Evolutionary conservation across 345 rosid species (phyloP).

Genomic region (Corchorus olitorius): DNA sequence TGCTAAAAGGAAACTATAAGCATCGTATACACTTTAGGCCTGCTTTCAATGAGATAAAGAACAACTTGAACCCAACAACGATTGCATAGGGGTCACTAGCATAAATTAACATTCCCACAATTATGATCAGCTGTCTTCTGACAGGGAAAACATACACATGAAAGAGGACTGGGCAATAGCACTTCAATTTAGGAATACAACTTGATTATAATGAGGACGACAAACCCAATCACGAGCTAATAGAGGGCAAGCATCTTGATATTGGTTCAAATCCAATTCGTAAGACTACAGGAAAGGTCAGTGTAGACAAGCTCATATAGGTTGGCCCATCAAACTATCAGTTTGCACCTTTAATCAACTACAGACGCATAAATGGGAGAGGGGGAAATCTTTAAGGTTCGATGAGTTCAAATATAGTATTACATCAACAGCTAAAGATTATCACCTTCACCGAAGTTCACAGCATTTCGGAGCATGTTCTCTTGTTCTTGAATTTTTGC

Average conservation of each 20-base stretch:
- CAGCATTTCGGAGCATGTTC: slow-evolving; percentile 72
- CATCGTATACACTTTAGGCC: neutral
- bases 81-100: neutral
- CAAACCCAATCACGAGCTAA: too few species aligned
- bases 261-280: too few species aligned
- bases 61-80: neutral
- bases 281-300: too few species aligned
- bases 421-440: slow-evolving; percentile 1
- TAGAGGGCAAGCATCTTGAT: too few species aligned
- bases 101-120: neutral
- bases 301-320: too few species aligned
- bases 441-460: slow-evolving; percentile 76
- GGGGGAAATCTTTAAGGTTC: too few species aligned
- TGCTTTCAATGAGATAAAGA: neutral
- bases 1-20: neutral
- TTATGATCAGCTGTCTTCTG: neutral
- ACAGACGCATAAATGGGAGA: neutral
- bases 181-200: too few species aligned
- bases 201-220: too few species aligned
- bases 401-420: neutral
- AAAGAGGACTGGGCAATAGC: too few species aligned
- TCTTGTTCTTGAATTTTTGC: slow-evolving; percentile 91
- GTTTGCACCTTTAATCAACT: neutral
- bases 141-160: too few species aligned
- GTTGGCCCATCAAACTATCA: neutral